Evolutionary conservation across 805 yeast species (phyloP).

Genomic region (Yueomyces sp.): DNA sequence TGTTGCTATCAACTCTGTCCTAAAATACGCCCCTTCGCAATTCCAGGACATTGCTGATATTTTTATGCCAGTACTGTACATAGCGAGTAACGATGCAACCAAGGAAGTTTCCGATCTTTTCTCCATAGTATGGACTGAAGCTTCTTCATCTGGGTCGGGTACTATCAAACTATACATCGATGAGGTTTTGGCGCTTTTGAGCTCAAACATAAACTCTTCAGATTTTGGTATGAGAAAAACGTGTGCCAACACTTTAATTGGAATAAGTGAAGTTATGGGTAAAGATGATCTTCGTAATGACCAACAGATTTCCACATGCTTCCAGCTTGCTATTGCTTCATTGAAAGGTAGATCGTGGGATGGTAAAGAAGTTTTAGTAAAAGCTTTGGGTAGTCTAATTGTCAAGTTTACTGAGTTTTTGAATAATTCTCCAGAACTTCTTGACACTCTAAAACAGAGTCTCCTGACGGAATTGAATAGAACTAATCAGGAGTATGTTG

Average conservation of each 20-base stretch:
- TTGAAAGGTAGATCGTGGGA: conserved; percentile 73
- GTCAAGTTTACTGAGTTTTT: conserved; percentile 31
- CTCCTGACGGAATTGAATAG: conserved; percentile 51
- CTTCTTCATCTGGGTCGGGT: conserved; percentile 58
- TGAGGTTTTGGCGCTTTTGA: conserved; percentile 50
- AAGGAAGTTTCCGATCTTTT: conserved; percentile 35
- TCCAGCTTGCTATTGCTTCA: conserved; percentile 43
- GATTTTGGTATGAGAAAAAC: conserved; percentile 55
- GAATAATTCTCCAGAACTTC: conserved; percentile 17
- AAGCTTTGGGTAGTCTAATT: conserved; percentile 51
- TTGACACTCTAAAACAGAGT: conserved; percentile 28
- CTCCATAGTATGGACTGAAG: conserved; percentile 63
- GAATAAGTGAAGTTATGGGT: conserved; percentile 37
- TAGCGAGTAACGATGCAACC: conserved; percentile 59
- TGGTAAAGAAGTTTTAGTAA: conserved; percentile 70
- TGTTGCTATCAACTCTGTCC: conserved; percentile 48
- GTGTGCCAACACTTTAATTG: conserved; percentile 54
- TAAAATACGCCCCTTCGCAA: conserved; percentile 54
- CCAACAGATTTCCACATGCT: conserved; percentile 26
- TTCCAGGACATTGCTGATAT: conserved; percentile 49
- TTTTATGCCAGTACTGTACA: conserved; percentile 64
- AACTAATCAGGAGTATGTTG: conserved; percentile 51
- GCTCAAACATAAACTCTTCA: conserved; percentile 38
- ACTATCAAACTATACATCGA: conserved; percentile 54
- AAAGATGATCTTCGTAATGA: conserved; percentile 11